Evolutionary conservation across 441 rosid genomes (phyloP).

Genomic region (Adansonia gregorii): DNA sequence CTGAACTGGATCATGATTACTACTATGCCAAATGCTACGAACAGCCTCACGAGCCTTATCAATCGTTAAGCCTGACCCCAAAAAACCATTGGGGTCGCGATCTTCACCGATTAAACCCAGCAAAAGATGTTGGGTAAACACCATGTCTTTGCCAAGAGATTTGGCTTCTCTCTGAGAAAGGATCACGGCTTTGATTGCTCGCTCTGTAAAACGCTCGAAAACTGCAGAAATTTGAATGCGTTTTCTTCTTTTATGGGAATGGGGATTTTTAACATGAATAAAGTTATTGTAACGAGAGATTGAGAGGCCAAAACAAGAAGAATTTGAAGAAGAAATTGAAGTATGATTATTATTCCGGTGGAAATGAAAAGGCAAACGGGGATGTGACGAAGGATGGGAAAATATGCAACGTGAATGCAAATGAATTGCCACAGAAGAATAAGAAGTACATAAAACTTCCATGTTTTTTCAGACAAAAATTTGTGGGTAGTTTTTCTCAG

Average conservation of each 20-base stretch:
- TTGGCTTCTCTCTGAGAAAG: constrained; percentile 81
- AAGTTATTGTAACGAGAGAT: constrained; percentile 34
- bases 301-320: constrained; percentile 48
- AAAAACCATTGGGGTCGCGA: constrained; percentile 80
- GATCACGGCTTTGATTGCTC: constrained; percentile 76
- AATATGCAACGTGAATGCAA: constrained; percentile 54
- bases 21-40: constrained; percentile 59
- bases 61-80: constrained; percentile 66
- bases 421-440: constrained; percentile 57
- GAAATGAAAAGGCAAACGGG: constrained; percentile 31
- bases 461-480: constrained; percentile 22
- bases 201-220: constrained; percentile 85
- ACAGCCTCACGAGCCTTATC: constrained; percentile 76
- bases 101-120: constrained; percentile 77
- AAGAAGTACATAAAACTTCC: constrained; percentile 67
- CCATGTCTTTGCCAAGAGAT: constrained; percentile 71
- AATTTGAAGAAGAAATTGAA: constrained; percentile 49
- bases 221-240: constrained; percentile 59
- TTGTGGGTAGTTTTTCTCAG: not conserved
- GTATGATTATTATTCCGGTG: constrained; percentile 30
- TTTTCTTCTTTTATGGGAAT: constrained; percentile 47
- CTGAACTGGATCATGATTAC: constrained; percentile 29
- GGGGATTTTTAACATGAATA: constrained; percentile 25
- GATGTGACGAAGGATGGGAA: constrained; percentile 30
- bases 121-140: constrained; percentile 76